phyloP scores from a whole-genome alignment of 495 filamentous ascomycete species.

The Halenospora varia region DNA sequence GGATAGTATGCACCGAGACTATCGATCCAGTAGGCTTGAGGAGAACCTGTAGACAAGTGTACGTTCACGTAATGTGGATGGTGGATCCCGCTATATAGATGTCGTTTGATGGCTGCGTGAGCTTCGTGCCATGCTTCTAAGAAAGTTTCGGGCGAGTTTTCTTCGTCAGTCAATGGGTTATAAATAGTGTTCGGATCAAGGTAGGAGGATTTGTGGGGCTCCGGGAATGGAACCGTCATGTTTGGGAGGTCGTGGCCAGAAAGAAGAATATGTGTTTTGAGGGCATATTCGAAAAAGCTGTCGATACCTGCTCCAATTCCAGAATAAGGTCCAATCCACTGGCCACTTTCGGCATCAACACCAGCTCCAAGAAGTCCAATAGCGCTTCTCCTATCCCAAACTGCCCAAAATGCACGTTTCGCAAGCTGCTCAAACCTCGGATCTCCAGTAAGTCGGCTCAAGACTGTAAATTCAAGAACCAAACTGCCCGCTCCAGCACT shows the following conservation, averaged over 20 bases:
- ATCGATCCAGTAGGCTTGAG: slow-evolving; percentile 87
- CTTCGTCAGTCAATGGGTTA: slow-evolving; percentile 52
- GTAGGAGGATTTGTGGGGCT: slow-evolving; percentile 30
- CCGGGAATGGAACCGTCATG: slow-evolving; percentile 24
- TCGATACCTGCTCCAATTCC: slow-evolving; percentile 95
- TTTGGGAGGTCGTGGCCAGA: slow-evolving; percentile 62
- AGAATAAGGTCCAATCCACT: slow-evolving; percentile 82
- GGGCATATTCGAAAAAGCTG: slow-evolving; percentile 96
- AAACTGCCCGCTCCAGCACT: slow-evolving; percentile 93
- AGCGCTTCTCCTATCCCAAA: slow-evolving; percentile 81
- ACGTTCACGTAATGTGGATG: slow-evolving; percentile 91
- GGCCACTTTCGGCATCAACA: slow-evolving; percentile 85
- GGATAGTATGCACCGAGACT: slow-evolving; percentile 94
- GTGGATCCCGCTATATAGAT: slow-evolving; percentile 67
- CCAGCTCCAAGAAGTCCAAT: slow-evolving; percentile 88
- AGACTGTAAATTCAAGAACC: slow-evolving; percentile 84
- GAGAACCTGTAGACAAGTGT: slow-evolving; percentile 76
- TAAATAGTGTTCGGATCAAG: slow-evolving; percentile 55
- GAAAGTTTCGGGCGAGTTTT: slow-evolving; percentile 74
- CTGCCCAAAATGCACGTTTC: slow-evolving; percentile 91
- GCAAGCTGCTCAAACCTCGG: slow-evolving; percentile 80
- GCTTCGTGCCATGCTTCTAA: slow-evolving; percentile 81
- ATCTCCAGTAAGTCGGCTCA: slow-evolving; percentile 87
- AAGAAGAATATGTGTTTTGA: slow-evolving; percentile 87
- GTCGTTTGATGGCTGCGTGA: slow-evolving; percentile 79